Base-by-base conservation (phyloP, 2,329 filamentous ascomycete species). In the Aspergillus intermedius region DNA sequence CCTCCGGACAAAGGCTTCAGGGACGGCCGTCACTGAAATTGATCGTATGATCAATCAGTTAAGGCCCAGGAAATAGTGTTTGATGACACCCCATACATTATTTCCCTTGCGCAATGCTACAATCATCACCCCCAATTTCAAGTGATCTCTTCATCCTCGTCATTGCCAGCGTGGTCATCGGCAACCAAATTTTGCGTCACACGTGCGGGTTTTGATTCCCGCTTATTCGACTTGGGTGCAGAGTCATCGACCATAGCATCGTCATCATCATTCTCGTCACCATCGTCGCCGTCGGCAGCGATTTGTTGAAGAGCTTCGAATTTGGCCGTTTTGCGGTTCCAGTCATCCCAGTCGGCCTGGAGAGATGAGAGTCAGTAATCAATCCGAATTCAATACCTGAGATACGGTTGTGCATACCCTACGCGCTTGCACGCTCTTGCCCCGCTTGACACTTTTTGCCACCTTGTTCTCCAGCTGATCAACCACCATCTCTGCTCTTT, bases 1-100 rank as follows among this genome's bases (percentile, higher is more conserved):
- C 45, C 71, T 97, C 55, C 77, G 88, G 56, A 80, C 80, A 49
- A 89, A 86, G 55, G 90, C 88, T 13, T 86, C 82, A 5, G 81
- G 82, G 46, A 80, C 77, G 30, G 84, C 85, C 46, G 72, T 79
- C 19, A 82, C 82, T 53, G 91, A 97, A 69, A 88, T 97, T 68
- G 90, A 96, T 71, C 79, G 87, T 60, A 74, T 96, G 57, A 78
- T 86, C 54, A 79, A 75, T 19, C 77, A 80, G 55, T 62, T 77
- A 45, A 68, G 67, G 54, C 73, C 73, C 47, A 71, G 66, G 53
- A 71, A 68, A 61, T 76, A 66, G 59, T 46, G 37, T 9, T 52
- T 23, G 49, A 49, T 50, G 44, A 51, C 42, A 50, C 49, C 49
- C 47, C 35, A 43, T 54, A 50, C 45, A 43, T 47, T 42, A 45